Evolutionary conservation across 371 early-diverging fungal species (phyloP).

Genomic region (Rhizomucor miehei): DNA sequence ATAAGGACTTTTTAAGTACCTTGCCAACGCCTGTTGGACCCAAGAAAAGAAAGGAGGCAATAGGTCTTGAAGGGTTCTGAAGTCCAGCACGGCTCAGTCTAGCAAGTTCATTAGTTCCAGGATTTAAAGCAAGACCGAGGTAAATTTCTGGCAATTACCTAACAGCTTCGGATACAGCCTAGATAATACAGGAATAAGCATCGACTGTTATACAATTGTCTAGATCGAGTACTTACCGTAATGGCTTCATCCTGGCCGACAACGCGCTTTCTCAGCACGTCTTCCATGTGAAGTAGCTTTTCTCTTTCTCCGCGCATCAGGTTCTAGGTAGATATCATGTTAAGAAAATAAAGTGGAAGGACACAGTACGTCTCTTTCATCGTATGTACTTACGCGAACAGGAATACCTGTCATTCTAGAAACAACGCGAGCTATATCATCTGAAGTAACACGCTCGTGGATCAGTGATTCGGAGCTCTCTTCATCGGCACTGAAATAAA

Average conservation of each 20-base stretch:
- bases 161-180: constrained; percentile 83
- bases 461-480: constrained; percentile 60
- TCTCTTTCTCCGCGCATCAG: constrained; percentile 81
- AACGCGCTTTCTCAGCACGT: constrained; percentile 68
- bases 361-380: too few relatives aligned
- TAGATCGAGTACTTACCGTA: constrained; percentile 11
- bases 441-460: constrained; percentile 84
- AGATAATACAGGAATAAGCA: neutral
- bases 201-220: neutral
- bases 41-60: constrained; percentile 89
- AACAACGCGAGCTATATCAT: constrained; percentile 86
- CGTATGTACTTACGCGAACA: constrained; percentile 48
- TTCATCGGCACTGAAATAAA: constrained; percentile 24
- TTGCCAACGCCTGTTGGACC: constrained; percentile 93
- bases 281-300: constrained; percentile 76
- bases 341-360: too few relatives aligned
- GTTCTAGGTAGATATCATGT: constrained; percentile 28
- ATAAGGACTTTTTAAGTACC: constrained; percentile 10
- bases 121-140: neutral
- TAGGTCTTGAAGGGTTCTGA: constrained; percentile 66
- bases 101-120: neutral
- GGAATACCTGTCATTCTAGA: constrained; percentile 89
- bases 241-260: constrained; percentile 86
- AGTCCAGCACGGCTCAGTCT: constrained; percentile 71
- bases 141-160: constrained; percentile 17